Percentiles rank a stretch among this genome's conserved stretches.
Conservation (phyloP, 225 moss, liverwort and hornwort species). For the Marchantia paleacea region DNA sequence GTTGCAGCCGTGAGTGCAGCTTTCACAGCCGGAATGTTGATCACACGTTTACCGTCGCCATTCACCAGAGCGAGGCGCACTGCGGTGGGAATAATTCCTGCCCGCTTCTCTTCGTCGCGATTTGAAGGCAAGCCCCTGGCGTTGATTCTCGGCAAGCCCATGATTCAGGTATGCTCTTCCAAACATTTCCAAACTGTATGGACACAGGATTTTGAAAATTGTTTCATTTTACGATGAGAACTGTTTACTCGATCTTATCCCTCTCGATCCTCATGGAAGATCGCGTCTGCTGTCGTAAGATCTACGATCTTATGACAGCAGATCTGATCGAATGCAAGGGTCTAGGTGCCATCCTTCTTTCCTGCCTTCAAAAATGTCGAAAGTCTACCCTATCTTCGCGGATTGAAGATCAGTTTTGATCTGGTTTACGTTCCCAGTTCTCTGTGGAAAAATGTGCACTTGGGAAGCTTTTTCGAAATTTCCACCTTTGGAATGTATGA, state of each 20-base stretch:
- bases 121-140: conserved; percentile 95
- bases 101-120: conserved; percentile 80
- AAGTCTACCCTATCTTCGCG: no score
- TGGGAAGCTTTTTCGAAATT: no score
- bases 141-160: conserved; percentile 86
- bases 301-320: not conserved
- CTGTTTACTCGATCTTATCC: not conserved
- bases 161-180: conserved; percentile 76
- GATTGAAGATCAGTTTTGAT: no score
- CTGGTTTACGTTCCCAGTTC: no score
- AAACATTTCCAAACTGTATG: not conserved
- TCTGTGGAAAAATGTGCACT: no score
- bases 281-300: not conserved
- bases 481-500: not conserved
- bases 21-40: conserved; percentile 37
- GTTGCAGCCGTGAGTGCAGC: conserved; percentile 39
- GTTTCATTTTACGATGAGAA: not conserved
- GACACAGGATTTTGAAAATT: not conserved
- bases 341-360: not conserved
- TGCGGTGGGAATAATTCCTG: conserved; percentile 95
- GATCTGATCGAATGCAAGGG: not conserved
- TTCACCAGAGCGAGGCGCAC: conserved; percentile 41
- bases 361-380: not conserved
- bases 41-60: conserved; percentile 20
- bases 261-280: not conserved